Percentiles rank a stretch among this genome's conserved stretches.
These are phyloP conservation scores for Tuber aestivum DNA, from an alignment of 495 filamentous ascomycete genomes.

Conservation along the genomic window DNA sequence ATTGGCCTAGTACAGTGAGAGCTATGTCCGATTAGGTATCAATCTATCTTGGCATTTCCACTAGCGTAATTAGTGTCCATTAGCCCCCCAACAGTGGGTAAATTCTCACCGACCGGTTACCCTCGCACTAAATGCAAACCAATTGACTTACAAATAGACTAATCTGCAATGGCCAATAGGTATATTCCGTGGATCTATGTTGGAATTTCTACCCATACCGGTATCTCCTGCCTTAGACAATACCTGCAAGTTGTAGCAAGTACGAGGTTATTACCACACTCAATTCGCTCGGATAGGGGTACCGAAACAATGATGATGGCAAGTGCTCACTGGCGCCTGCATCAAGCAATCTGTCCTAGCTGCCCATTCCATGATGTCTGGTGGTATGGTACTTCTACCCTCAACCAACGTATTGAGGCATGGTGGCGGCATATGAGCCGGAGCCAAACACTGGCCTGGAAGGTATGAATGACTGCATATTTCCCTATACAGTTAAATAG, in stretches of 20 bases:
- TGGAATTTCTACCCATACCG: neutral
- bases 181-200: no score
- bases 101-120: no score
- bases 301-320: conserved; percentile 17
- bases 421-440: conserved; percentile 19
- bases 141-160: no score
- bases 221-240: neutral
- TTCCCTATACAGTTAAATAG: no score
- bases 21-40: neutral
- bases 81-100: no score
- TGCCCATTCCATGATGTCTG: neutral
- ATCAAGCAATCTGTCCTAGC: neutral
- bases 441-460: conserved; percentile 18
- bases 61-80: no score
- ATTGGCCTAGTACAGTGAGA: neutral
- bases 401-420: conserved; percentile 3
- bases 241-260: conserved; percentile 6
- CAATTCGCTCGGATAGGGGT: neutral
- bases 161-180: no score
- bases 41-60: neutral
- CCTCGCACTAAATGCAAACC: no score
- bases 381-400: conserved; percentile 10
- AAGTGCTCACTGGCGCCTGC: conserved; percentile 5
- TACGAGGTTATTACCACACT: neutral
- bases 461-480: neutral